Evolutionary conservation across 805 yeast species (phyloP).

Genomic region (Dipodascopsis uninucleata): DNA sequence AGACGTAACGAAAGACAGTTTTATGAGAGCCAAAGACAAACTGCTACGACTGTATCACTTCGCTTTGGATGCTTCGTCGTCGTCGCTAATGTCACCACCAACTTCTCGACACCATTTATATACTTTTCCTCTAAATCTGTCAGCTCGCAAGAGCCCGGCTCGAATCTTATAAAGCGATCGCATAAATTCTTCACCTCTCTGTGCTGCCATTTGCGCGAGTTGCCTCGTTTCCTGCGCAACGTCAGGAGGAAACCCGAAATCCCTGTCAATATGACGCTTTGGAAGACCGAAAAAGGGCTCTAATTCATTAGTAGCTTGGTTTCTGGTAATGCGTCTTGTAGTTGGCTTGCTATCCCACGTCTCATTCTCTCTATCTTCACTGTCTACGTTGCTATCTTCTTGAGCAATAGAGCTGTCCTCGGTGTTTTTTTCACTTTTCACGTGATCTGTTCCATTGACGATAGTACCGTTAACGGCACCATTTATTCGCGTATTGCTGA

Average conservation of each 20-base stretch:
- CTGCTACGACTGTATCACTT: background rate
- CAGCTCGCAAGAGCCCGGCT: constrained; percentile 72
- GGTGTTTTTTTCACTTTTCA: no score
- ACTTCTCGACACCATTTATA: constrained; percentile 54
- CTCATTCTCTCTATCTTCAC: constrained; percentile 4
- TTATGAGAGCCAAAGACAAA: background rate
- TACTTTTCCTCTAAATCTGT: constrained; percentile 65
- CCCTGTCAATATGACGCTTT: constrained; percentile 44
- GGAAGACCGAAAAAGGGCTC: constrained; percentile 73
- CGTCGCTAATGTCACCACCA: constrained; percentile 26
- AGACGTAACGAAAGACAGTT: background rate
- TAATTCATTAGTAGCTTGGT: constrained; percentile 36
- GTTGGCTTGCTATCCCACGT: constrained; percentile 21
- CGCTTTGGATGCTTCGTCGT: constrained; percentile 9
- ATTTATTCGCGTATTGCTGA: constrained; percentile 1
- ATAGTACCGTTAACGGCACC: constrained; percentile 4
- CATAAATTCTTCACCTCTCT: constrained; percentile 81
- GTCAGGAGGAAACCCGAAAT: constrained; percentile 51
- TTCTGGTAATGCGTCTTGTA: constrained; percentile 33
- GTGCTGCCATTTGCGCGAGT: constrained; percentile 70
- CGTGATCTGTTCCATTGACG: no score
- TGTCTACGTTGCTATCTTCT: background rate
- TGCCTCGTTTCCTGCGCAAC: constrained; percentile 69
- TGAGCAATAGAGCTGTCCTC: background rate
- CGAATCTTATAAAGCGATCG: constrained; percentile 72